phyloP scores from a whole-genome alignment of 179 eudicot genomes.

The Spinacia oleracea region DNA sequence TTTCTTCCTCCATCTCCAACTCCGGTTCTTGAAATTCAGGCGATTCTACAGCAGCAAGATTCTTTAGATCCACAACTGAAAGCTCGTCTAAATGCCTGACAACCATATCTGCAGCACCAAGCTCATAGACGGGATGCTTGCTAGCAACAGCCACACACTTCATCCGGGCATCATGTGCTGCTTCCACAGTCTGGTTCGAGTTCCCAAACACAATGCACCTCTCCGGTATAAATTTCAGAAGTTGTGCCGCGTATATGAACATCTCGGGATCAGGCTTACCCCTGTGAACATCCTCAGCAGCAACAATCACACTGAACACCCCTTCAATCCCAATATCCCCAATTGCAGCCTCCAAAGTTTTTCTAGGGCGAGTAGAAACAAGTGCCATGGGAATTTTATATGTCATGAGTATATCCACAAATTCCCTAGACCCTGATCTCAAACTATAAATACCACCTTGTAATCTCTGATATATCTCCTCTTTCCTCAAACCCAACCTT shows the following conservation, averaged over 20 bases:
- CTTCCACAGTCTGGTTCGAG: constrained; percentile 87
- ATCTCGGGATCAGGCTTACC: constrained; percentile 98
- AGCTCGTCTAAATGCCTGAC: constrained; percentile 84
- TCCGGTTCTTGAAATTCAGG: constrained; percentile 72
- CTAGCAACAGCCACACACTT: constrained; percentile 98
- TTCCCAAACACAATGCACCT: constrained; percentile 93
- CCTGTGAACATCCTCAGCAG: constrained; percentile 88
- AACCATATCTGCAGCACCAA: constrained; percentile 86
- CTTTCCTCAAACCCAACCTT: constrained; percentile 71
- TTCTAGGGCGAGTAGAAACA: constrained; percentile 83
- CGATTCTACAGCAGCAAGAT: constrained; percentile 70
- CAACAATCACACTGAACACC: constrained; percentile 72
- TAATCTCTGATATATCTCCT: constrained; percentile 72
- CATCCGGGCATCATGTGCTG: constrained; percentile 93
- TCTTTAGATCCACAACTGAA: constrained; percentile 81
- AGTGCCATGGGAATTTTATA: constrained; percentile 88
- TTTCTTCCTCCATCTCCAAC: constrained; percentile 75
- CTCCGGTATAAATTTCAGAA: constrained; percentile 73
- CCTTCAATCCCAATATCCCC: constrained; percentile 71
- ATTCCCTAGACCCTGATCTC: constrained; percentile 77
- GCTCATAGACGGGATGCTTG: constrained; percentile 90
- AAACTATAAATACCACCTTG: constrained; percentile 78
- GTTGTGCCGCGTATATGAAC: constrained; percentile 84
- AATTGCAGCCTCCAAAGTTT: constrained; percentile 68
- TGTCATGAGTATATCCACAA: constrained; percentile 55